phyloP scores from a whole-genome alignment of 2,329 filamentous ascomycete species.

The Monosporascus sp. region DNA sequence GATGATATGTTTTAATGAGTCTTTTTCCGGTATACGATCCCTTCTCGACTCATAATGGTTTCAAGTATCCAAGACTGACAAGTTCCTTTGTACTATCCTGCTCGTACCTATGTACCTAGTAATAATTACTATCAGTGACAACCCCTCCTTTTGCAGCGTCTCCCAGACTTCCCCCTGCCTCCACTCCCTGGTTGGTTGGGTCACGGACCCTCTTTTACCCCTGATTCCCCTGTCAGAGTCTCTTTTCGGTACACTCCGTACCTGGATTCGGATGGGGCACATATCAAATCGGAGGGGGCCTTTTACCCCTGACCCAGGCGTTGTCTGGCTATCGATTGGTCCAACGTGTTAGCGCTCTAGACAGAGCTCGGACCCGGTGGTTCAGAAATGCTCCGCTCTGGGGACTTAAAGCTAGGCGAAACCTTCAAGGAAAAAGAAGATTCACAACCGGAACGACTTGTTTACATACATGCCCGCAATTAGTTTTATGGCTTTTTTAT shows the following conservation, averaged over 20 bases:
- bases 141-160: not conserved
- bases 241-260: not conserved
- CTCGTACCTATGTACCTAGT: too few species aligned
- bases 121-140: too few species aligned
- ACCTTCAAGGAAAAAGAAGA: too few species aligned
- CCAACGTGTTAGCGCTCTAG: not conserved
- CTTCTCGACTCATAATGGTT: too few species aligned
- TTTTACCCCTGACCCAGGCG: not conserved
- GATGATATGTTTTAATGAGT: too few species aligned
- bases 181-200: not conserved
- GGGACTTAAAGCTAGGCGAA: not conserved
- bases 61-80: too few species aligned
- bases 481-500: too few species aligned
- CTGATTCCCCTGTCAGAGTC: not conserved
- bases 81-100: too few species aligned
- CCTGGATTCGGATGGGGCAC: not conserved
- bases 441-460: too few species aligned
- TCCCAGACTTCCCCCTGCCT: too few species aligned
- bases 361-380: not conserved
- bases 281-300: not conserved
- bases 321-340: not conserved
- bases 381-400: not conserved
- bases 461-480: too few species aligned
- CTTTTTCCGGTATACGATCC: too few species aligned
- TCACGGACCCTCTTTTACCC: not conserved